A percentile compares a stretch with the other conserved stretches of the same genome.
These are phyloP conservation scores for Avena sativa DNA, from an alignment of 176 grass and related monocot species.

Conservation along the genomic window DNA sequence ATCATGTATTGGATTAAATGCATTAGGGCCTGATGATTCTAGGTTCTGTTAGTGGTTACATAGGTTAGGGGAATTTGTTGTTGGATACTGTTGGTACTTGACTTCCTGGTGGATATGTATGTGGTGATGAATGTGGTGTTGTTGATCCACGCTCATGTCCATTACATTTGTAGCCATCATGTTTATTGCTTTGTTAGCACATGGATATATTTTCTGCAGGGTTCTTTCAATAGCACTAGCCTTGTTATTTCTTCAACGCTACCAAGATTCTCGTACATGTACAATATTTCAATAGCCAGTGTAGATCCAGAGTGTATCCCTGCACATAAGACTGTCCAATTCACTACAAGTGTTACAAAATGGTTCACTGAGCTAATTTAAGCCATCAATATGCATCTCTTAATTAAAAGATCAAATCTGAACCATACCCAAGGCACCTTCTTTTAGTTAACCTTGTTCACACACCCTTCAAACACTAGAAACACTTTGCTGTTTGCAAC, in stretches of 20 bases:
- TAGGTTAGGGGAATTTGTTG: no score
- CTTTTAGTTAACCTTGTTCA: neutral
- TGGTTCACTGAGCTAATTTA: slow-evolving; percentile 44
- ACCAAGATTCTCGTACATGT: slow-evolving; percentile 85
- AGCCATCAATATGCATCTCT: neutral
- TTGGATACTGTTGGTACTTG: no score
- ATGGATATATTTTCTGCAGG: slow-evolving; percentile 50
- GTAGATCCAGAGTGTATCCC: slow-evolving; percentile 89
- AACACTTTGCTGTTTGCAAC: neutral
- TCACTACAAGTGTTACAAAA: slow-evolving; percentile 90
- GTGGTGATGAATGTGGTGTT: slow-evolving; percentile 39
- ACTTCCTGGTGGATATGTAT: neutral
- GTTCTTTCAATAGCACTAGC: slow-evolving; percentile 89
- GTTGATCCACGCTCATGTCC: neutral
- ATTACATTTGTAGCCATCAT: neutral
- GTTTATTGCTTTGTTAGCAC: slow-evolving; percentile 7
- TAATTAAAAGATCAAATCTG: neutral
- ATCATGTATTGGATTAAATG: no score
- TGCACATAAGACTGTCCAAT: slow-evolving; percentile 73
- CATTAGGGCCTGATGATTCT: no score
- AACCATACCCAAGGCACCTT: neutral
- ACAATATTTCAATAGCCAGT: slow-evolving; percentile 87
- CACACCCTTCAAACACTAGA: neutral
- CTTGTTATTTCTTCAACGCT: slow-evolving; percentile 87
- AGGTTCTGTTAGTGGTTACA: no score